These are phyloP conservation scores for Passiflora organensis DNA, from an alignment of 345 rosid species.

Conservation along the genomic window DNA sequence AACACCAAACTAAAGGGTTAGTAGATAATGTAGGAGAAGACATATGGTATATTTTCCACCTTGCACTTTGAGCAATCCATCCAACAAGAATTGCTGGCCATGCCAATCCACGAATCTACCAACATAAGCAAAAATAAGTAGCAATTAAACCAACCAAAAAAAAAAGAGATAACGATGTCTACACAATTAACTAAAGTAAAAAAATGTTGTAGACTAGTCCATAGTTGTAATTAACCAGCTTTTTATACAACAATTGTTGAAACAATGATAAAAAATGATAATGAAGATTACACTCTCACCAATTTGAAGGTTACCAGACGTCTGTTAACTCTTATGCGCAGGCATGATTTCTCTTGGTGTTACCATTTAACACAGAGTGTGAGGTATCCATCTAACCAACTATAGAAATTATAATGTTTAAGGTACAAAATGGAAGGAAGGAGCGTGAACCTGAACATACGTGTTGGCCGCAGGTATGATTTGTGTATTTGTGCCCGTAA, in stretches of 20 bases:
- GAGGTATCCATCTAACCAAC: not conserved
- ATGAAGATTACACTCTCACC: too few species aligned
- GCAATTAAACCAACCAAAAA: constrained; percentile 12
- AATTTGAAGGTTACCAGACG: too few species aligned
- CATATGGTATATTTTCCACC: constrained; percentile 41
- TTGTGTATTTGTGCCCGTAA: constrained; percentile 16
- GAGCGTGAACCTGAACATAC: constrained; percentile 24
- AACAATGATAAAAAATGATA: too few species aligned
- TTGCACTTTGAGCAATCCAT: constrained; percentile 95
- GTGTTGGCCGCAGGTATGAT: constrained; percentile 24
- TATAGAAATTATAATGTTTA: not conserved
- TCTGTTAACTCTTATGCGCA: too few species aligned
- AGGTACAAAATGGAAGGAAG: not conserved
- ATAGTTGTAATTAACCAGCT: too few species aligned
- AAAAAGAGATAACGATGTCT: not conserved
- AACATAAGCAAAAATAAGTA: not conserved
- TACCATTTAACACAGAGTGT: not conserved
- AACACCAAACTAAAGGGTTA: constrained; percentile 2
- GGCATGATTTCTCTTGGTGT: not conserved
- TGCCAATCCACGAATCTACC: constrained; percentile 86
- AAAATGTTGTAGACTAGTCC: too few species aligned
- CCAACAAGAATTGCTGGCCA: constrained; percentile 93
- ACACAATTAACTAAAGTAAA: not conserved
- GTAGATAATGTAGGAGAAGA: constrained; percentile 13
- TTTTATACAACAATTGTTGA: too few species aligned